These are phyloP conservation scores for Papiliotrema fonsecae DNA, from an alignment of 1,284 basidiomycete species.

Conservation along the genomic window DNA sequence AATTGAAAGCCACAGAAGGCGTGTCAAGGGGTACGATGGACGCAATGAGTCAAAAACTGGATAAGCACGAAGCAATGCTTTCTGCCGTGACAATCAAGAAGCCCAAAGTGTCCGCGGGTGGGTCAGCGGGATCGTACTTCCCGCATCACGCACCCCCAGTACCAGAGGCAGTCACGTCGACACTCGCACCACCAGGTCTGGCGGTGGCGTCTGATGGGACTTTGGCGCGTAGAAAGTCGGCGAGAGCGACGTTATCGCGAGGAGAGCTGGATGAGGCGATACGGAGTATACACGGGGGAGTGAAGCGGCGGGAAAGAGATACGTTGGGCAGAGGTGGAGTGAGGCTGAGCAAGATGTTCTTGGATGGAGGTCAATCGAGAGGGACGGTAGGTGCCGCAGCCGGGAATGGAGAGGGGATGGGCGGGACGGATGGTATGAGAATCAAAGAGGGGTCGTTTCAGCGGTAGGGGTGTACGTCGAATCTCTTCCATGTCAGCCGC, in stretches of 20 bases:
- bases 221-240: no score
- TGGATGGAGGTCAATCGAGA: slow-evolving; percentile 67
- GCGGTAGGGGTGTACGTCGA: no score
- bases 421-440: no score
- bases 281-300: slow-evolving; percentile 65
- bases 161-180: no score
- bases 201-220: no score
- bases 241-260: slow-evolving; percentile 56
- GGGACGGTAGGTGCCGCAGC: no score
- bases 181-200: no score
- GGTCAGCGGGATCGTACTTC: no score
- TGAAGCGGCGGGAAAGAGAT: slow-evolving; percentile 58
- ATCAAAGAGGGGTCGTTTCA: no score
- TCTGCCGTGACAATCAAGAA: slow-evolving; percentile 4
- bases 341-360: slow-evolving; percentile 66
- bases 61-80: slow-evolving; percentile 2
- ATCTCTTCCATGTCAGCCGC: no score
- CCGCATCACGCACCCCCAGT: no score
- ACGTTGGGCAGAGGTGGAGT: slow-evolving; percentile 26
- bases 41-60: neutral
- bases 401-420: no score
- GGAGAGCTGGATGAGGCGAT: slow-evolving; percentile 78
- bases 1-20: neutral
- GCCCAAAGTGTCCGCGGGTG: neutral
- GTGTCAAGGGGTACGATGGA: neutral